phyloP scores from a whole-genome alignment of 345 rosid species.

The Kandelia obovata region DNA sequence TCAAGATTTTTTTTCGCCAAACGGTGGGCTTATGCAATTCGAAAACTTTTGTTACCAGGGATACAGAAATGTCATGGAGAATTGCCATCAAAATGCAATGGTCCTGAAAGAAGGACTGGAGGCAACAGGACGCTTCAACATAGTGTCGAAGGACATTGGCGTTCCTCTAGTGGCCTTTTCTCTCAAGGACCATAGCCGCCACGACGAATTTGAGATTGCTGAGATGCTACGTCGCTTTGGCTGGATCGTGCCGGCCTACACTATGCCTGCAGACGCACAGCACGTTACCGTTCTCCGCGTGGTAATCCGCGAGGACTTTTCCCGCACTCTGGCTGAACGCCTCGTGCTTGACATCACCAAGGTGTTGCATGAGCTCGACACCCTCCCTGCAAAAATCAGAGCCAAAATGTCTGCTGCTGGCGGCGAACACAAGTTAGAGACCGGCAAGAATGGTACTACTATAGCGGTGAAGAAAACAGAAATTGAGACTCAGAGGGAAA shows the following conservation, averaged over 20 bases:
- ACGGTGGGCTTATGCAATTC: too few species aligned
- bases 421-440: slow-evolving; percentile 2
- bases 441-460: slow-evolving; percentile 15
- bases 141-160: slow-evolving; percentile 78
- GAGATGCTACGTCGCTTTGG: slow-evolving; percentile 86
- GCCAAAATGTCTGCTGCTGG: slow-evolving; percentile 33
- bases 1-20: too few species aligned
- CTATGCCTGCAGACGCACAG: slow-evolving; percentile 87
- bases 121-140: slow-evolving; percentile 61
- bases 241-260: slow-evolving; percentile 91
- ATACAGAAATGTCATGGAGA: slow-evolving; percentile 85
- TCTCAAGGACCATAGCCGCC: slow-evolving; percentile 60
- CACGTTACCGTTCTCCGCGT: slow-evolving; percentile 89
- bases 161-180: slow-evolving; percentile 92
- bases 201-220: slow-evolving; percentile 71
- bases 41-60: slow-evolving; percentile 35
- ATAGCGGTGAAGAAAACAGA: slow-evolving; percentile 51
- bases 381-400: slow-evolving; percentile 46
- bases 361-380: slow-evolving; percentile 73
- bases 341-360: slow-evolving; percentile 68
- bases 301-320: slow-evolving; percentile 87
- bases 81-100: slow-evolving; percentile 66
- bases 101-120: slow-evolving; percentile 73
- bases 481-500: slow-evolving; percentile 61
- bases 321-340: slow-evolving; percentile 85